Conservation (phyloP, 1,139 yeast species). For the Pichia sp. region DNA sequence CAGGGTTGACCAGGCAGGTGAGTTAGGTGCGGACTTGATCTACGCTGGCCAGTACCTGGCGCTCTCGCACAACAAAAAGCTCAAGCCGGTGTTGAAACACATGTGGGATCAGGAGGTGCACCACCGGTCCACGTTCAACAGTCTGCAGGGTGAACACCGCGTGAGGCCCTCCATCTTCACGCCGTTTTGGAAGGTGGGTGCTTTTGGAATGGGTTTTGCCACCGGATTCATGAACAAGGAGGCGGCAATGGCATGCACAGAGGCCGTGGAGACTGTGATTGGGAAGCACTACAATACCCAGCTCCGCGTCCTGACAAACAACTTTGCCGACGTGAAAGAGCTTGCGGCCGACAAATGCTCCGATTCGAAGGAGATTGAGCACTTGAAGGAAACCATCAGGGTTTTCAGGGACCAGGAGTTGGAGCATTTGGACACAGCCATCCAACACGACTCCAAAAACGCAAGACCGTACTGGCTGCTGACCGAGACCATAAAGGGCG, state of each 20-base stretch:
- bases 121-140: conserved; percentile 82
- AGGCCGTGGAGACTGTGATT: conserved; percentile 97
- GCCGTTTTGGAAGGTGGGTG: conserved; percentile 92
- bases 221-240: conserved; percentile 88
- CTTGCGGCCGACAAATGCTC: conserved; percentile 28
- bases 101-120: conserved; percentile 98
- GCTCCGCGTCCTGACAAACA: conserved; percentile 66
- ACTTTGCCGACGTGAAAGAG: conserved; percentile 33
- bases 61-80: conserved; percentile 63
- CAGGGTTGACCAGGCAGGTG: conserved; percentile 97
- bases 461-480: conserved; percentile 89
- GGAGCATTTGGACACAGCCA: conserved; percentile 92
- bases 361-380: conserved; percentile 50
- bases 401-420: conserved; percentile 90
- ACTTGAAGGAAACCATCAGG: conserved; percentile 60
- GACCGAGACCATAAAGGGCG: conserved; percentile 79
- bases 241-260: conserved; percentile 99
- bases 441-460: conserved; percentile 82
- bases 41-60: conserved; percentile 88
- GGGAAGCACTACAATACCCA: conserved; percentile 95
- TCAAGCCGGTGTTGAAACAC: conserved; percentile 71
- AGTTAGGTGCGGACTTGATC: conserved; percentile 92
- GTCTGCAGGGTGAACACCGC: conserved; percentile 66
- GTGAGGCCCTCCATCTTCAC: conserved; percentile 89
- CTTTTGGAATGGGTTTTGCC: conserved; percentile 77